Evolutionary conservation across 805 yeast genomes (phyloP).

Genomic region (Saturnispora silvae): DNA sequence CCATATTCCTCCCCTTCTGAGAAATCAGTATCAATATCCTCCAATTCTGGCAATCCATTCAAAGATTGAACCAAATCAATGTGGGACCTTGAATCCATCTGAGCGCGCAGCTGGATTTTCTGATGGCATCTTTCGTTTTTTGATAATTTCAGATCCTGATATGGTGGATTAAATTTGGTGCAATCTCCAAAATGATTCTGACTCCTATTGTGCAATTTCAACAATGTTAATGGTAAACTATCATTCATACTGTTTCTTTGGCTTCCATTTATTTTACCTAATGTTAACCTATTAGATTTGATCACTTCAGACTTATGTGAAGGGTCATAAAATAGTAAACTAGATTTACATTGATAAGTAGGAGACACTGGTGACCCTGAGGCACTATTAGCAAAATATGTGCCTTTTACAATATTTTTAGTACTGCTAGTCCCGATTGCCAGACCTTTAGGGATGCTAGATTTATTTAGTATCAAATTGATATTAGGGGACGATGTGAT

Average conservation of each 20-base stretch:
- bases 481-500: not conserved
- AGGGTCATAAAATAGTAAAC: not conserved
- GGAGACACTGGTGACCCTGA: too few species aligned
- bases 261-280: not conserved
- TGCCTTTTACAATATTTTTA: too few species aligned
- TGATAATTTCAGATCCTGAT: not conserved
- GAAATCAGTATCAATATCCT: not conserved
- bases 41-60: not conserved
- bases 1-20: not conserved
- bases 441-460: not conserved
- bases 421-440: not conserved
- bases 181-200: not conserved
- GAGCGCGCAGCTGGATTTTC: conserved; percentile 3
- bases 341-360: not conserved
- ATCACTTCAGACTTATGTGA: not conserved
- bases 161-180: not conserved
- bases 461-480: not conserved
- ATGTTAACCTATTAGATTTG: not conserved
- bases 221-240: not conserved
- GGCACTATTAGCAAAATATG: too few species aligned
- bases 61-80: not conserved
- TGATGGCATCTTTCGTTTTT: not conserved
- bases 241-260: too few species aligned
- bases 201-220: not conserved
- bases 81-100: conserved; percentile 1